Percentiles rank a stretch among this genome's conserved stretches.
These are phyloP conservation scores for Candida pseudoviswanathii DNA, from an alignment of 1,139 yeast species.

Conservation along the genomic window DNA sequence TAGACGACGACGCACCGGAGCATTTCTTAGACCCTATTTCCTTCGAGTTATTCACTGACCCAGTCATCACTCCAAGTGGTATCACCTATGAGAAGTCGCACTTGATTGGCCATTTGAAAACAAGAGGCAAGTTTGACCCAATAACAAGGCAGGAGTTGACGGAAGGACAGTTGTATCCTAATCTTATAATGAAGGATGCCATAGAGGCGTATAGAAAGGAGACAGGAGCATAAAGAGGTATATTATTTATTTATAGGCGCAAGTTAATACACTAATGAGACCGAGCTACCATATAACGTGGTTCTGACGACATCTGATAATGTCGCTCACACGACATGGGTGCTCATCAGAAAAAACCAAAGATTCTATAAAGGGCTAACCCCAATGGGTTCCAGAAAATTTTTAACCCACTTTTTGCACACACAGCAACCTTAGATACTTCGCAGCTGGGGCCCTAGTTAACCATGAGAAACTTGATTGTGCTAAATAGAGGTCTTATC, in stretches of 20 bases:
- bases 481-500: slow-evolving; percentile 58
- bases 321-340: slow-evolving; percentile 1
- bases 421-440: neutral
- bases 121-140: slow-evolving; percentile 20
- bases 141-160: slow-evolving; percentile 34
- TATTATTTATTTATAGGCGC: neutral
- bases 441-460: neutral
- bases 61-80: slow-evolving; percentile 54
- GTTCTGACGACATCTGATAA: neutral
- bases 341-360: slow-evolving; percentile 6
- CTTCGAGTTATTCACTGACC: slow-evolving; percentile 45
- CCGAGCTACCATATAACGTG: slow-evolving; percentile 2
- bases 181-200: slow-evolving; percentile 44
- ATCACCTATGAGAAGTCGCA: slow-evolving; percentile 46
- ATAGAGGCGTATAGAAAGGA: slow-evolving; percentile 27
- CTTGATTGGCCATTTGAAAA: slow-evolving; percentile 15
- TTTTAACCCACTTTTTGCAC: neutral
- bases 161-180: slow-evolving; percentile 45
- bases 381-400: slow-evolving; percentile 1
- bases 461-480: slow-evolving; percentile 58
- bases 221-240: neutral
- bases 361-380: neutral
- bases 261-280: no score
- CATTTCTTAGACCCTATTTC: slow-evolving; percentile 50
- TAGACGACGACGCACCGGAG: slow-evolving; percentile 35